These are phyloP conservation scores for Diutina neorugosa DNA, from an alignment of 1,139 yeast genomes.

Conservation along the genomic window DNA sequence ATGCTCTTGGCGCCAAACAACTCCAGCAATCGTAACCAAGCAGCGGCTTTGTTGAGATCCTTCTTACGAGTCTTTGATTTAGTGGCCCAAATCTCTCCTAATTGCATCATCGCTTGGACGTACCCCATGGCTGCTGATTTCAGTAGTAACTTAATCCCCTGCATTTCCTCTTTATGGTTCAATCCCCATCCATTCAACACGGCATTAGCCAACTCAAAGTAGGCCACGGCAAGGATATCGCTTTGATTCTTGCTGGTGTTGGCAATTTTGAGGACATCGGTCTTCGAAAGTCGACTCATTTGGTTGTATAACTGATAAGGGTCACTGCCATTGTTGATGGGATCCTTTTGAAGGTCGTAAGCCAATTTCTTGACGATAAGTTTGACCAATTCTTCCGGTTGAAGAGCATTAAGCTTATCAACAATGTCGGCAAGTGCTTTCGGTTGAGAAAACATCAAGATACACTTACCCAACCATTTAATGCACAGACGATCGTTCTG, in stretches of 20 bases:
- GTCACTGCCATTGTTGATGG: slow-evolving; percentile 13
- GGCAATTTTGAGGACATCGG: slow-evolving; percentile 18
- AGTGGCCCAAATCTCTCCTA: slow-evolving; percentile 59
- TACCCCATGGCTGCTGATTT: slow-evolving; percentile 63
- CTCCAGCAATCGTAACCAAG: slow-evolving; percentile 60
- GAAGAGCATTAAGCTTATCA: slow-evolving; percentile 17
- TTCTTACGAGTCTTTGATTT: slow-evolving; percentile 45
- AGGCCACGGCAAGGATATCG: slow-evolving; percentile 21
- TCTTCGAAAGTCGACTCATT: slow-evolving; percentile 16
- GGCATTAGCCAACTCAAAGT: slow-evolving; percentile 48
- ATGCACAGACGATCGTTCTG: slow-evolving; percentile 46
- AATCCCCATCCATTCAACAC: slow-evolving; percentile 50
- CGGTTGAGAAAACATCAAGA: slow-evolving; percentile 12
- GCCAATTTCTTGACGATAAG: slow-evolving; percentile 17
- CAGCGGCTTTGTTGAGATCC: slow-evolving; percentile 54
- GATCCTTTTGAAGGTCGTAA: not conserved
- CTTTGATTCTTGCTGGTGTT: slow-evolving; percentile 16
- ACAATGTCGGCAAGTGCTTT: slow-evolving; percentile 8
- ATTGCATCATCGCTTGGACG: slow-evolving; percentile 55
- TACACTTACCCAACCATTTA: slow-evolving; percentile 43
- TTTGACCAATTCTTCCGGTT: slow-evolving; percentile 20
- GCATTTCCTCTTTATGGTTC: slow-evolving; percentile 34
- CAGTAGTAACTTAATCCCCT: slow-evolving; percentile 50
- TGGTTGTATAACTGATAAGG: slow-evolving; percentile 17
- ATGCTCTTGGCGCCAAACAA: slow-evolving; percentile 50